A percentile compares a stretch with the other conserved stretches of the same genome.
Evolutionary conservation across 176 grass and related monocot genomes (phyloP).

Genomic region (Lolium perenne): DNA sequence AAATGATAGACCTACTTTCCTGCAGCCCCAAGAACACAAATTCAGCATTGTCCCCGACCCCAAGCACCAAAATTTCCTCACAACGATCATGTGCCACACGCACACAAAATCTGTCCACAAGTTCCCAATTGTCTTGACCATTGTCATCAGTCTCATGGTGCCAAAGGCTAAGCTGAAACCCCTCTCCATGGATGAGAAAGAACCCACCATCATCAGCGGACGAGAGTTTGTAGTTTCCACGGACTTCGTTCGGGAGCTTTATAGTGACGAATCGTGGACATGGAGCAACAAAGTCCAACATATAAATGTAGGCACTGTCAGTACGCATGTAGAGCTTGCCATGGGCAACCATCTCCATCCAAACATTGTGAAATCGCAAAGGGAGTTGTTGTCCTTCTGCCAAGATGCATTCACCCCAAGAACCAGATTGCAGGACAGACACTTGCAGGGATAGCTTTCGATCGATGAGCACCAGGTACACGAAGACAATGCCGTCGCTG

Average conservation of each 20-base stretch:
- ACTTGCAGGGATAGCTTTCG: background rate
- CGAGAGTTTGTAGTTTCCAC: background rate
- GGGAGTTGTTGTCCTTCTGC: background rate
- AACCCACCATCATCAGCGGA: background rate
- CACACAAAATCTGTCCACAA: background rate
- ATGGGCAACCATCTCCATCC: background rate
- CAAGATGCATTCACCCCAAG: background rate
- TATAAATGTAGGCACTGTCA: background rate
- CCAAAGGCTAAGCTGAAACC: background rate
- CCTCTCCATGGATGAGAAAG: background rate
- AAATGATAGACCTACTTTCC: background rate
- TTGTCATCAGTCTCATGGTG: background rate
- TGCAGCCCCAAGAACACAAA: background rate
- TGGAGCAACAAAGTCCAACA: background rate
- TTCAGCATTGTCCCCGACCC: no score
- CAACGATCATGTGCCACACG: background rate
- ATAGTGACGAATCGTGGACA: background rate
- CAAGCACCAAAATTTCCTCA: background rate
- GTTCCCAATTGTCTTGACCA: background rate
- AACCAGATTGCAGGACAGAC: background rate
- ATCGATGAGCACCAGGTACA: background rate
- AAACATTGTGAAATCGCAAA: background rate
- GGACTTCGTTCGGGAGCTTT: background rate
- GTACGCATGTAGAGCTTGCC: background rate
- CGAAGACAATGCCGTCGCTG: background rate